Percentiles rank a stretch among this genome's conserved stretches.
These are phyloP conservation scores for Tylopilus rubrobrunneus DNA, from an alignment of 768 basidiomycete species.

Conservation along the genomic window DNA sequence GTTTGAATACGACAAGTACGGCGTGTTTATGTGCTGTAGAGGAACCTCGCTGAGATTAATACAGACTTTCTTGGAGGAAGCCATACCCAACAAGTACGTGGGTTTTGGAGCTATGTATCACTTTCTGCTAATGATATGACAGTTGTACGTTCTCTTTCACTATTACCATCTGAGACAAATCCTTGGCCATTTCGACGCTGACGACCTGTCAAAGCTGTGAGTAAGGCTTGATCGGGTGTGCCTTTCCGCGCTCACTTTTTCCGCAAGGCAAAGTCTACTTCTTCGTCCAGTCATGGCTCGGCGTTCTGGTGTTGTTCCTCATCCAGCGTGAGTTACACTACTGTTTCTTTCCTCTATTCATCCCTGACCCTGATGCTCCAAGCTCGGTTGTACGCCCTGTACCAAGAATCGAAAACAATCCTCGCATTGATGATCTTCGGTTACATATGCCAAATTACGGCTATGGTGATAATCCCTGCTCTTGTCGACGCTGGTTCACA, in stretches of 20 bases:
- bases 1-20: conserved; percentile 15
- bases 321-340: conserved; percentile 9
- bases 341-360: neutral
- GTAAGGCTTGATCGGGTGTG: neutral
- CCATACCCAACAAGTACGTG: conserved; percentile 7
- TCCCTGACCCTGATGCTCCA: conserved; percentile 8
- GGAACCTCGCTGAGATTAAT: neutral
- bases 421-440: conserved; percentile 8
- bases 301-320: conserved; percentile 7
- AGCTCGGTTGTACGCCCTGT: conserved; percentile 14
- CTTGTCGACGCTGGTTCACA: conserved; percentile 1
- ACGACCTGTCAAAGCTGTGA: conserved; percentile 10
- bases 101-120: neutral
- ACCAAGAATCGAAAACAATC: conserved; percentile 9
- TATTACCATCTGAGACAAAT: neutral
- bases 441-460: conserved; percentile 12
- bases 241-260: neutral
- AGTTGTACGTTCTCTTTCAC: conserved; percentile 14
- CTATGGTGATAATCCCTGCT: conserved; percentile 2
- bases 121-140: neutral
- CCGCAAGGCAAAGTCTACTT: conserved; percentile 12
- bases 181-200: neutral
- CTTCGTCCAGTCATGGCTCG: conserved; percentile 10
- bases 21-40: neutral
- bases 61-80: conserved; percentile 14